Evolutionary conservation across 2,329 filamentous ascomycete species (phyloP), one percentile per base, ranked within the genome.

Genomic region (Pseudocercospora ulei): DNA sequence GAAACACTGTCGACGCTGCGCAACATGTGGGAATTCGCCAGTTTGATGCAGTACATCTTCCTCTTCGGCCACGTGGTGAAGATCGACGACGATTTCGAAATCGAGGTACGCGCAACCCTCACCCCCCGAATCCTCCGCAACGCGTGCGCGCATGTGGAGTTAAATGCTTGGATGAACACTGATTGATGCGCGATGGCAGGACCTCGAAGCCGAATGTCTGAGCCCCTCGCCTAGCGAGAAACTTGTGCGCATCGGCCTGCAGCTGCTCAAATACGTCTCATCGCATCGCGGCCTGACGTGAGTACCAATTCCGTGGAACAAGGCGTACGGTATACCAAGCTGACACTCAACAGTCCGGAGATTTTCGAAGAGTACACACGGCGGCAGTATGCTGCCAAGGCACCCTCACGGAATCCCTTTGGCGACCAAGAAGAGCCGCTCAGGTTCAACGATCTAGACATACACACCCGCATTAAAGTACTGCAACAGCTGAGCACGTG

Each of bases 21-120:
- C 47, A 90, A 83, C 59, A 86, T 83, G 72, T 96, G 88, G 87
- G 82, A 95, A 62, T 95, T 96, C 63, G 84, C 88, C 45, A 88
- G 86, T 56, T 67, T 96, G 5, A 86, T 81, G 65, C 88, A 98
- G 64, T 98, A 86, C 73, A 83, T 96, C 45, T 82, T 80, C 60
- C 75, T 88, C 25, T 98, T 98, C 62, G 87, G 88, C 46, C 78
- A 81, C 55, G 78, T 78, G 27, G 78, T 93, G 60, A 95, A 93
- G 66, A 82, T 96, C 50, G 80, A 90, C 53, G 82, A 92, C 47
- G 78, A 81, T 56, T 72, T 95, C 47, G 85, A 88, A 56, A 82
- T 95, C 49, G 87, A 96, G 67, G 90, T 94, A 75, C 55, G 66
- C 33, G 35, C 20, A 20, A 13, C 23, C 27, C 17, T 14, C 36